Conservation (phyloP, 495 filamentous ascomycete species). For the Talaromyces thailandensis region DNA sequence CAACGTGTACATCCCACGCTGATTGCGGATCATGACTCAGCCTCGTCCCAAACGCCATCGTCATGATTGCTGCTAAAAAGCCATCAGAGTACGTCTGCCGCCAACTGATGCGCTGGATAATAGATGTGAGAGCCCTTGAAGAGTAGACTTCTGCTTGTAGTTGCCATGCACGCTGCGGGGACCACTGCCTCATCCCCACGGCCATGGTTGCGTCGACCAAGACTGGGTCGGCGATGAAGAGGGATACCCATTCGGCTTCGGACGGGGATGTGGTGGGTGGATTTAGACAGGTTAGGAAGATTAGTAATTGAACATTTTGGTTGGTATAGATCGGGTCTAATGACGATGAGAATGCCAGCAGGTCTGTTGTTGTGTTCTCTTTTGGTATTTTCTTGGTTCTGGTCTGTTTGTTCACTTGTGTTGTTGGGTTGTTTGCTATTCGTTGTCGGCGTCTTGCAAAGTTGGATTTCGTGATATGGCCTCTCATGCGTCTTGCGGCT, state of each 20-base stretch:
- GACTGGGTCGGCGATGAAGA: slow-evolving; percentile 17
- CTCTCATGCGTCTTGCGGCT: slow-evolving; percentile 12
- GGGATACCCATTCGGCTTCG: slow-evolving; percentile 13
- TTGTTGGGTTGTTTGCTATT: neutral
- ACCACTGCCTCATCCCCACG: slow-evolving; percentile 11
- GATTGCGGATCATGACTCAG: slow-evolving; percentile 8
- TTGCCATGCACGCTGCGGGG: slow-evolving; percentile 9
- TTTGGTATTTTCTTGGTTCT: neutral
- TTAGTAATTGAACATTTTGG: slow-evolving; percentile 6
- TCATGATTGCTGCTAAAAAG: slow-evolving; percentile 15
- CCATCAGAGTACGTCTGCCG: slow-evolving; percentile 12
- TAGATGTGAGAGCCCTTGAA: neutral
- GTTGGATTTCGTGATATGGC: slow-evolving; percentile 16
- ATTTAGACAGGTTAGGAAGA: slow-evolving; percentile 6
- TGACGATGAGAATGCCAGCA: neutral
- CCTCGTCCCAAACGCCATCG: slow-evolving; percentile 18
- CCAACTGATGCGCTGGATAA: slow-evolving; percentile 7
- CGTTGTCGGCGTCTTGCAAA: slow-evolving; percentile 17
- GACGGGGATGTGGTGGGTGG: slow-evolving; percentile 4
- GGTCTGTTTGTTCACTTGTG: neutral
- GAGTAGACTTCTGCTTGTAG: neutral
- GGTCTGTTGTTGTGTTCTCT: neutral
- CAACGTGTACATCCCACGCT: slow-evolving; percentile 19
- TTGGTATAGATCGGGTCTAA: neutral
- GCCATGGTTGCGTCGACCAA: slow-evolving; percentile 17